Evolutionary conservation across 1,139 yeast genomes (phyloP), one percentile per base, ranked within the genome.

Genomic region (Suhomyces bolitotheri): DNA sequence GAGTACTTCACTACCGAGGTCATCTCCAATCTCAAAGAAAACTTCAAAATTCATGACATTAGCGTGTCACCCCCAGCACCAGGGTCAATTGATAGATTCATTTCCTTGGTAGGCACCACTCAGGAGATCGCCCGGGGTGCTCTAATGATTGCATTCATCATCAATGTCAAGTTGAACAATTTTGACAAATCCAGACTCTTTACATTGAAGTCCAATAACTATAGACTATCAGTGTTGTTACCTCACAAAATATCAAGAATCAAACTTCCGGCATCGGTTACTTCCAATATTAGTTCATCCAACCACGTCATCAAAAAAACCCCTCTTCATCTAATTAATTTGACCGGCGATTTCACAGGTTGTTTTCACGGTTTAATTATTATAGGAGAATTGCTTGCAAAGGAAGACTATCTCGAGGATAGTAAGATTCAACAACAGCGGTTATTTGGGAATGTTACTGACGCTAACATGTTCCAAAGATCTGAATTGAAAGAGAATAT

Each of bases 201-300:
- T 35, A 64, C 67, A 0, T 54, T 69, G 27, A 66, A 66, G 35
- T 63, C 72, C 1, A 35, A 51, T 7, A 56, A 54, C 38, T 66
- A 60, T 38, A 15, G 37, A 17, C 3, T 34, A 3, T 14, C 20
- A 3, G 15, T 29, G 5, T 25, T 34, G 12, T 26, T 34, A 13
- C 33, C 33, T 4, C 24, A 26, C 6, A n/a, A 10, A n/a, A 17
- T 25, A 2, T 7, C 21, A 2, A 8, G n/a, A 3, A 13, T 25
- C 7, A 25, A 15, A 14, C n/a, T 20, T 1, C 28, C 37, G 7
- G 4, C 15, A 2, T 29, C 29, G 4, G 25, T 34, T 7, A 17
- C 6, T 5, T 15, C 27, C 4, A 13, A 24, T 5, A n/a, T 17
- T 12, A 27, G 31, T 13, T 5, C 16, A 12, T 29, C 33, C 2